Evolutionary conservation across 495 filamentous ascomycete genomes (phyloP).

Genomic region (Evernia prunastri): DNA sequence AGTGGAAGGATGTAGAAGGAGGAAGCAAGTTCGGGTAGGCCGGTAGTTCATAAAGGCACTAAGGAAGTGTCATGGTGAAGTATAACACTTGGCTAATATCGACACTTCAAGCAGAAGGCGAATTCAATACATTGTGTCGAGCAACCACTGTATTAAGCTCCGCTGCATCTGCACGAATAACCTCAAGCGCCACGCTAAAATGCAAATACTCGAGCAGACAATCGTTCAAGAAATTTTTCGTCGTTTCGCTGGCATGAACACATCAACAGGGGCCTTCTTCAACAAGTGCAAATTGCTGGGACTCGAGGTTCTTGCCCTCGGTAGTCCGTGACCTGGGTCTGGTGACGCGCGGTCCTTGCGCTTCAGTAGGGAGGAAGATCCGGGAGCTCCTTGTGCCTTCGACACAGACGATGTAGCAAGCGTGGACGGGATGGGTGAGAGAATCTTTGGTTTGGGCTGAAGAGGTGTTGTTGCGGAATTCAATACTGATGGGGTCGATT

Average conservation of each 20-base stretch:
- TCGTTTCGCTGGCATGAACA: slow-evolving; percentile 25
- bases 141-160: neutral
- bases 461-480: neutral
- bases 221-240: slow-evolving; percentile 13
- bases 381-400: neutral
- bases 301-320: slow-evolving; percentile 5
- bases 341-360: neutral
- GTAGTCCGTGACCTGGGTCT: neutral
- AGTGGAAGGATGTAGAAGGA: neutral
- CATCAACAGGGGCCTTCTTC: slow-evolving; percentile 20
- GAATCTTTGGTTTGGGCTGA: neutral
- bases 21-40: neutral
- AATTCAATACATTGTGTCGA: neutral
- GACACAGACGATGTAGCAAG: neutral
- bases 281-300: slow-evolving; percentile 12
- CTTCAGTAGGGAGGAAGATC: neutral
- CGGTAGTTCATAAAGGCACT: neutral
- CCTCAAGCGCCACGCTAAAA: slow-evolving; percentile 3
- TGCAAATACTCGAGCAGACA: neutral
- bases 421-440: neutral
- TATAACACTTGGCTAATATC: neutral
- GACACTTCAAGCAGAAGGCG: neutral
- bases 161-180: neutral
- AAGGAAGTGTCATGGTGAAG: neutral
- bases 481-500: neutral